Evolutionary conservation across 345 rosid species (phyloP), one percentile per base, ranked within the genome.

Genomic region (Anastatica hierochuntica): DNA sequence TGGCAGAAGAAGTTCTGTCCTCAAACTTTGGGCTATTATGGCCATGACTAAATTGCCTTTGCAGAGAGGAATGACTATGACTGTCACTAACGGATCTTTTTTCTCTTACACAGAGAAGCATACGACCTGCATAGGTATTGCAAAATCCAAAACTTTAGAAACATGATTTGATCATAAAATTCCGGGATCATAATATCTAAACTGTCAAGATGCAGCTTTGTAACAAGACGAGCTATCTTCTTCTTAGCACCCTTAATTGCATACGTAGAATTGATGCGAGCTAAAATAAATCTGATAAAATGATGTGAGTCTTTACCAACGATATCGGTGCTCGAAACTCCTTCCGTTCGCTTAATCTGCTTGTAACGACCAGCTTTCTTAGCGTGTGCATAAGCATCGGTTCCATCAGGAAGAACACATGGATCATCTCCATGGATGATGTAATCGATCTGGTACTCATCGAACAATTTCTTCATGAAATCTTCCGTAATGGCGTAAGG

Each of bases 271-370:
- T 5, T 5, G 24, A 21, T 2, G 2, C 24, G 2, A 2, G 24
- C 24, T 21, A 21, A 21, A 21, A 21, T 21, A 5, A 21, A 21
- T 21, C 24, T 21, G 5, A 21, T 2, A 5, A 5, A 5, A 21
- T 2, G 24, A 21, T 21, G 24, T 21, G 2, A 2, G 24, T 21
- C n/a, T n/a, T 21, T 83, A 90, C 97, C 97, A 73, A 90, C 86
- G 80, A 90, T 90, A 77, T 90, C 97, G 12, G 97, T 90, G 80
- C 97, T 90, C 49, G 95, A 90, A 58, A 90, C 97, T 3, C 97
- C 97, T 80, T 90, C 97, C 0, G 97, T 90, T 19, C 97, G 94
- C 67, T 86, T 90, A 40, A 90, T 90, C 76, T 90, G 95, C 84
- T 84, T 86, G 86, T 86, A 90, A 19, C 88, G 86, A 21, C 95